Percentiles rank a stretch among this genome's conserved stretches.
Conservation (phyloP, 2,329 filamentous ascomycete genomes). For the Cryphonectria radicalis region DNA sequence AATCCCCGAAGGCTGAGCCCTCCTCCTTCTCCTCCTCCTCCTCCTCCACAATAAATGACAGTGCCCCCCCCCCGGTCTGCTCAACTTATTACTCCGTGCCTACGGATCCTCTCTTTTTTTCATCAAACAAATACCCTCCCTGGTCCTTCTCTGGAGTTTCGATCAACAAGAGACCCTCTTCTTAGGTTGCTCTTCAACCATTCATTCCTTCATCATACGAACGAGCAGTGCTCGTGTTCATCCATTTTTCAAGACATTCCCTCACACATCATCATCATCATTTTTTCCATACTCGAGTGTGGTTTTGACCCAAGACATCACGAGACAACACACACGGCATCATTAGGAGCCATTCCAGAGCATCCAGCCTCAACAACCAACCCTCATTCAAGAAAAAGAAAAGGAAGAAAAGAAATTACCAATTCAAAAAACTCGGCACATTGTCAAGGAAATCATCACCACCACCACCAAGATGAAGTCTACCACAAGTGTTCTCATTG, state of each 20-base stretch:
- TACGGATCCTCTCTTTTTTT: neutral
- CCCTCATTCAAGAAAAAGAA: constrained; percentile 4
- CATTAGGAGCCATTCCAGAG: constrained; percentile 18
- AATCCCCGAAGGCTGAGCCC: constrained; percentile 15
- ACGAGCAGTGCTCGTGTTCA: constrained; percentile 29
- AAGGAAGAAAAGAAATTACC: neutral
- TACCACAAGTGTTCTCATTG: constrained; percentile 44
- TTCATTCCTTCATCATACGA: constrained; percentile 26
- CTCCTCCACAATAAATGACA: constrained; percentile 24
- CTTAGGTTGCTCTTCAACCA: constrained; percentile 20
- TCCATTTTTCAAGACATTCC: constrained; percentile 10
- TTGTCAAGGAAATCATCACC: neutral
- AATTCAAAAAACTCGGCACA: constrained; percentile 20
- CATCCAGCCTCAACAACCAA: constrained; percentile 15
- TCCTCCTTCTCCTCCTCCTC: neutral
- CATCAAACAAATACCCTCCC: constrained; percentile 18
- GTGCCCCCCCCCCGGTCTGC: constrained; percentile 8
- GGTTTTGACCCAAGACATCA: constrained; percentile 7
- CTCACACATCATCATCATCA: neutral
- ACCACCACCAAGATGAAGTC: constrained; percentile 47
- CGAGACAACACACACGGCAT: constrained; percentile 12
- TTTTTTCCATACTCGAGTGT: neutral
- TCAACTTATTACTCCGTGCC: constrained; percentile 1
- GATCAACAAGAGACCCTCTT: neutral
- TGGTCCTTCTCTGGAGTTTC: constrained; percentile 17